A percentile compares a stretch with the other conserved stretches of the same genome.
Conservation (phyloP, 257 asterid species). For the Ehretia macrophylla region DNA sequence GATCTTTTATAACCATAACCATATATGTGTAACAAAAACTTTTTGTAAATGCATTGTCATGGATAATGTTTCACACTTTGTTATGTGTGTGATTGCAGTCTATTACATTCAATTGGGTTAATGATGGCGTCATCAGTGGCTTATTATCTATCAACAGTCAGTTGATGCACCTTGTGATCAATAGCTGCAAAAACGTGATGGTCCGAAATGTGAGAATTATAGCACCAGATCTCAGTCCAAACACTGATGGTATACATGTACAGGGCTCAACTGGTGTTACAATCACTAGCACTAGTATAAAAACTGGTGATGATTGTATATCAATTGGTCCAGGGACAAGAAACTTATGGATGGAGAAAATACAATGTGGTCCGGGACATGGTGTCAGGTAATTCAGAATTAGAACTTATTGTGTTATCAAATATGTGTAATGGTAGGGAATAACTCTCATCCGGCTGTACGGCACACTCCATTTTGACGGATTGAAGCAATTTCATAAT, state of each 20-base stretch:
- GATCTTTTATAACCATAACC: too few species aligned
- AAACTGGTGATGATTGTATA: slow-evolving; percentile 60
- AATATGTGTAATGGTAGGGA: background rate
- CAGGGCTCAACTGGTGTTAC: slow-evolving; percentile 47
- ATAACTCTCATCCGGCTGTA: too few species aligned
- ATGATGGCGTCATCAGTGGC: slow-evolving; percentile 34
- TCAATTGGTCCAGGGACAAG: slow-evolving; percentile 65
- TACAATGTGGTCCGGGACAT: slow-evolving; percentile 70
- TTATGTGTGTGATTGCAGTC: slow-evolving; percentile 38
- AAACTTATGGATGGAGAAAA: slow-evolving; percentile 53
- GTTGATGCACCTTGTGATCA: slow-evolving; percentile 48
- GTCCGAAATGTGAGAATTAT: slow-evolving; percentile 39
- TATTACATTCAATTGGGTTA: slow-evolving; percentile 50
- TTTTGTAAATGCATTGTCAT: too few species aligned
- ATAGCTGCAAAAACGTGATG: slow-evolving; percentile 54
- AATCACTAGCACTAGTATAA: slow-evolving; percentile 24
- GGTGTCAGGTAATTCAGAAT: slow-evolving; percentile 50
- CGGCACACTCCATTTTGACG: too few species aligned
- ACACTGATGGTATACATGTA: slow-evolving; percentile 64
- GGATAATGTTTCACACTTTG: too few species aligned
- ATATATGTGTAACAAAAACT: too few species aligned
- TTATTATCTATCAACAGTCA: slow-evolving; percentile 57
- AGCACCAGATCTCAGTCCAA: slow-evolving; percentile 56
- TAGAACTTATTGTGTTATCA: background rate
- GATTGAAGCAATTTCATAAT: too few species aligned